A percentile compares a stretch with the other conserved stretches of the same genome.
These are phyloP conservation scores for Coniella lustricola DNA, from an alignment of 2,329 filamentous ascomycete species.

Conservation along the genomic window DNA sequence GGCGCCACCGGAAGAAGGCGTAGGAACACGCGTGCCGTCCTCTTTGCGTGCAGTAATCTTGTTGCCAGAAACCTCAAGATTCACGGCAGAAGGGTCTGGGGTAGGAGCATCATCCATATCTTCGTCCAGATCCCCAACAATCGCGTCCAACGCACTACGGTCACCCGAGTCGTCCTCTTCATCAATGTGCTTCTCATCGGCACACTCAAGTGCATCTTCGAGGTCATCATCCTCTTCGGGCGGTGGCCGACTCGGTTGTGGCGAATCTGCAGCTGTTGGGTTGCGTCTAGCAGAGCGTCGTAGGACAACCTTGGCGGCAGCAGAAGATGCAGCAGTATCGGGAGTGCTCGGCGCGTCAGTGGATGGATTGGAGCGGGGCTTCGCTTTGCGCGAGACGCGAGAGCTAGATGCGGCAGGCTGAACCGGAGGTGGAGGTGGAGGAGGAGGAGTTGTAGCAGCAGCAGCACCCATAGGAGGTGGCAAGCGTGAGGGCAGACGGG, in stretches of 20 bases:
- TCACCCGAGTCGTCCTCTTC: conserved; percentile 62
- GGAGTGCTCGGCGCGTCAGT: conserved; percentile 35
- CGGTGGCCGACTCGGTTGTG: conserved; percentile 43
- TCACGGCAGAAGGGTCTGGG: conserved; percentile 82
- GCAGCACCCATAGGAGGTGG: conserved; percentile 19
- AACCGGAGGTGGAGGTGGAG: conserved; percentile 29
- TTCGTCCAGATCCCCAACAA: conserved; percentile 86
- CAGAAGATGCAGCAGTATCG: conserved; percentile 39
- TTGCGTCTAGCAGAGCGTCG: conserved; percentile 60
- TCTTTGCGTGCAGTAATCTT: conserved; percentile 89
- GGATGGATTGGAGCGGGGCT: conserved; percentile 38
- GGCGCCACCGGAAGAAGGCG: conserved; percentile 42
- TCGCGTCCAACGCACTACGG: conserved; percentile 65
- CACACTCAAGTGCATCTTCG: conserved; percentile 76
- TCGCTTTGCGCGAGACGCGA: conserved; percentile 37
- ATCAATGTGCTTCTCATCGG: conserved; percentile 79
- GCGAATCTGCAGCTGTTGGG: conserved; percentile 43
- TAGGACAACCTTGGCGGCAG: conserved; percentile 50
- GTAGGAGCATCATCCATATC: conserved; percentile 66
- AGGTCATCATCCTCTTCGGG: conserved; percentile 53
- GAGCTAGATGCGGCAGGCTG: conserved; percentile 36
- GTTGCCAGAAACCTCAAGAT: conserved; percentile 80
- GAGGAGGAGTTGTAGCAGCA: conserved; percentile 28
- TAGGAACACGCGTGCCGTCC: conserved; percentile 79
- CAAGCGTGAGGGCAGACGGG: conserved; percentile 37